These are phyloP conservation scores for Pseudocercospora pini-densiflorae DNA, from an alignment of 2,329 filamentous ascomycete species.

Conservation along the genomic window DNA sequence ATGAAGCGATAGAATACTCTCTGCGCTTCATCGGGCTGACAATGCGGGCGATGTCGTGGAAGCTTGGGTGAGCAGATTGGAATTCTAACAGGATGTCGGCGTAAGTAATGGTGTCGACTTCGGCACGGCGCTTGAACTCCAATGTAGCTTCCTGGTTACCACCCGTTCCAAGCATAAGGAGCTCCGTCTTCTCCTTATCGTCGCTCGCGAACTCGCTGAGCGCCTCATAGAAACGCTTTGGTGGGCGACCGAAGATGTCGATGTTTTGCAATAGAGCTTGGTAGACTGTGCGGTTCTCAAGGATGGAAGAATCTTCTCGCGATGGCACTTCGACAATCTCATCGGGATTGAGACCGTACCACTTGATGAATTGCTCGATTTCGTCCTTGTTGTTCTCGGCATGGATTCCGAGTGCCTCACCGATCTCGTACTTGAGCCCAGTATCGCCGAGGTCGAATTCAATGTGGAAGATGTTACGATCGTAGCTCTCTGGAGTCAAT, in stretches of 20 bases:
- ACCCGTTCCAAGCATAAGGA: conserved; percentile 72
- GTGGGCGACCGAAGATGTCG: conserved; percentile 94
- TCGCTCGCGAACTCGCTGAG: conserved; percentile 85
- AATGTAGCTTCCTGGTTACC: conserved; percentile 71
- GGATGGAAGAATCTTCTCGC: conserved; percentile 72
- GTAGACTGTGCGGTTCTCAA: conserved; percentile 90
- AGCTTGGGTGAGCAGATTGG: conserved; percentile 81
- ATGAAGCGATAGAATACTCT: conserved; percentile 99
- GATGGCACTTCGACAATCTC: conserved; percentile 91
- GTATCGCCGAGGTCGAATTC: conserved; percentile 95
- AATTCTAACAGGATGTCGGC: conserved; percentile 91
- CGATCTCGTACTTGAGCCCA: conserved; percentile 93
- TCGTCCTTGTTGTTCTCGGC: conserved; percentile 85
- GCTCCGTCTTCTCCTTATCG: conserved; percentile 77
- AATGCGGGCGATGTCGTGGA: conserved; percentile 87
- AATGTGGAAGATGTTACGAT: conserved; percentile 99
- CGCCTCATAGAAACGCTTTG: conserved; percentile 96
- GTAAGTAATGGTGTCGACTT: conserved; percentile 90
- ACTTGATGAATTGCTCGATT: conserved; percentile 83
- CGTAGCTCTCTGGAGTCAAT: conserved; percentile 84
- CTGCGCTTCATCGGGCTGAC: conserved; percentile 91
- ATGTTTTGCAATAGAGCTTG: conserved; percentile 91
- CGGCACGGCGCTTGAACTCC: conserved; percentile 89
- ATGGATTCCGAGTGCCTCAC: conserved; percentile 95
- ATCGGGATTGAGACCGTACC: conserved; percentile 81